Base-by-base conservation (phyloP, 2,329 filamentous ascomycete species). In the Phialophora chinensis region DNA sequence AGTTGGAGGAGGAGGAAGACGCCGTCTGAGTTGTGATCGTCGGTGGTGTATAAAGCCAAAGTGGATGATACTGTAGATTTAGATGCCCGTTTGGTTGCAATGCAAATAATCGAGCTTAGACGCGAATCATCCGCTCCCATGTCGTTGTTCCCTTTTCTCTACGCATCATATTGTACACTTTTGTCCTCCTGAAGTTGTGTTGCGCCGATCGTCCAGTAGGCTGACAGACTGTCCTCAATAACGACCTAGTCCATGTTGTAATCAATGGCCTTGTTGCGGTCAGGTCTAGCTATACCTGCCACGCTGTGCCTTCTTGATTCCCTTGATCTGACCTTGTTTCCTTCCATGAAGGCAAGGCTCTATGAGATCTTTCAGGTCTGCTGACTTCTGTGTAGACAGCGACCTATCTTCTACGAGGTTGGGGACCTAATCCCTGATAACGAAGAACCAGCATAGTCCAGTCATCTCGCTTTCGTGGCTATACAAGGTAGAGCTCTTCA, bases 401-500 rank as follows among this genome's bases (percentile, higher is more conserved):
- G 17, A n/a, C 6, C 2, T 4, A n/a, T 20, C 38, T 5, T 20
- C 38, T 44, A 7, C 17, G 3, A 7, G 14, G 38, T 17, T 20
- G 14, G 7, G n/a, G 38, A 4, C 5, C 17, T 44, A 17, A 44
- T 8, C 5, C 6, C 38, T 17, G 38, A 8, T n/a, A 3, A 11
- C 38, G 2, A 44, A 44, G 17, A 20, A 8, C 38, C 6, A 7
- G 17, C 38, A 44, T n/a, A 12, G 38, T 44, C 38, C 38, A 44
- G 6, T n/a, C 38, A n/a, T 17, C 5, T n/a, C 38, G 7, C 38
- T n/a, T 44, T n/a, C 38, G 38, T 44, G 6, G 17, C 8, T 52
- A 20, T 52, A 29, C 23, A 55, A 11, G 29, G 3, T 17, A 8
- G 25, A 17, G 12, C 25, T 35, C 29, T 11, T 53, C 47, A 99